These are phyloP conservation scores for Carex arenaria DNA, from an alignment of 202 grass and related monocot genomes.

Conservation along the genomic window DNA sequence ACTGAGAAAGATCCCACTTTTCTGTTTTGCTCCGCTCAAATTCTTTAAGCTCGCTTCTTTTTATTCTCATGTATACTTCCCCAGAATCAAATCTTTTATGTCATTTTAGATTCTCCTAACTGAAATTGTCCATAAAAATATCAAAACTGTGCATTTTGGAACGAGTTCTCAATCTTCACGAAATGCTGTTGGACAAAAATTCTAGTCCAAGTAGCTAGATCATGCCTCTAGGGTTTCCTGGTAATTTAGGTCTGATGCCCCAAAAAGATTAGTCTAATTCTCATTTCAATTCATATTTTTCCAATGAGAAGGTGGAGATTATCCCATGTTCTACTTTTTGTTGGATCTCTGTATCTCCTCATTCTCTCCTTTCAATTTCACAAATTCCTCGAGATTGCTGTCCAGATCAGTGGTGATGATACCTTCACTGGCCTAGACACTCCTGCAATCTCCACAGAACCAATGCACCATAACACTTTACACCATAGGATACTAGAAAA, in stretches of 20 bases:
- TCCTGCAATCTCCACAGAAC: slow-evolving; percentile 34
- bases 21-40: background rate
- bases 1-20: background rate
- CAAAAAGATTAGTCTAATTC: background rate
- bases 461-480: slow-evolving; percentile 21
- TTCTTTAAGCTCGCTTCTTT: background rate
- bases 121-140: background rate
- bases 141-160: background rate
- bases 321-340: slow-evolving; percentile 58
- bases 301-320: slow-evolving; percentile 53
- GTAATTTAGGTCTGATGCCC: background rate
- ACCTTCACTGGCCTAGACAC: slow-evolving; percentile 37
- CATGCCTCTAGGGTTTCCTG: slow-evolving; percentile 14
- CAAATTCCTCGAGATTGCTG: slow-evolving; percentile 70
- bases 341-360: slow-evolving; percentile 60
- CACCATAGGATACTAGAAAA: slow-evolving; percentile 28
- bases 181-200: background rate
- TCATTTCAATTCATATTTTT: background rate
- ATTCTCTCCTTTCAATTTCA: slow-evolving; percentile 84
- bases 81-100: background rate
- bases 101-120: slow-evolving; percentile 1
- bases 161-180: background rate
- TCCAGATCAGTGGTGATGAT: slow-evolving; percentile 35
- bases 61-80: background rate
- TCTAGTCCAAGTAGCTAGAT: slow-evolving; percentile 1